Evolutionary conservation across 331 rosid species (phyloP).

Genomic region (Rhamnella rubrinervis): DNA sequence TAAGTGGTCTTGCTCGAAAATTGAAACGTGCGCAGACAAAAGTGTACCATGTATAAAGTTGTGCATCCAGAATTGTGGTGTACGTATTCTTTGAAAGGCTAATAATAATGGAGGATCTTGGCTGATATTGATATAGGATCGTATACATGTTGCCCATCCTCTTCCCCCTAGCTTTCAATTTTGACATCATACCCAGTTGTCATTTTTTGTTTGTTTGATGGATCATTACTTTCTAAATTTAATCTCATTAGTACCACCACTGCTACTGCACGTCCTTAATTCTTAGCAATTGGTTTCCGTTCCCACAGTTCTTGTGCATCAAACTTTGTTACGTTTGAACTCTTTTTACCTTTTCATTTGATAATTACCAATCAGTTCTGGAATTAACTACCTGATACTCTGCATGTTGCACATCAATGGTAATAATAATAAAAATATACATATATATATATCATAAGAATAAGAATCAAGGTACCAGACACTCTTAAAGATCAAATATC

Average conservation of each 20-base stretch:
- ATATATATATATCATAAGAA: no score
- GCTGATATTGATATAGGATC: conserved; percentile 1
- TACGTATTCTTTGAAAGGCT: neutral
- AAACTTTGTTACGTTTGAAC: neutral
- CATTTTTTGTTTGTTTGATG: neutral
- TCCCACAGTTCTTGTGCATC: no score
- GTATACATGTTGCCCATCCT: conserved; percentile 12
- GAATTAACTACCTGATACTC: neutral
- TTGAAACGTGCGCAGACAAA: neutral
- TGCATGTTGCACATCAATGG: no score
- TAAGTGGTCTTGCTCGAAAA: no score
- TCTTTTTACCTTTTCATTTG: neutral
- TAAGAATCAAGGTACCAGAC: no score
- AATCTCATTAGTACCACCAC: no score
- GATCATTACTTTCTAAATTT: no score
- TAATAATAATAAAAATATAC: no score
- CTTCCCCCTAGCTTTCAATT: neutral
- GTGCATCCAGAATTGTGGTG: neutral
- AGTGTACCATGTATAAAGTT: neutral
- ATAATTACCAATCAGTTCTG: neutral
- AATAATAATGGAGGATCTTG: neutral
- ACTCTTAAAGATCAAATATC: no score
- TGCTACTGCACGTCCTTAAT: no score
- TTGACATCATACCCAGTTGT: conserved; percentile 3
- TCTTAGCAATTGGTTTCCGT: no score